phyloP scores from a whole-genome alignment of 2,329 filamentous ascomycete genomes.

The Colletotrichum noveboracense region DNA sequence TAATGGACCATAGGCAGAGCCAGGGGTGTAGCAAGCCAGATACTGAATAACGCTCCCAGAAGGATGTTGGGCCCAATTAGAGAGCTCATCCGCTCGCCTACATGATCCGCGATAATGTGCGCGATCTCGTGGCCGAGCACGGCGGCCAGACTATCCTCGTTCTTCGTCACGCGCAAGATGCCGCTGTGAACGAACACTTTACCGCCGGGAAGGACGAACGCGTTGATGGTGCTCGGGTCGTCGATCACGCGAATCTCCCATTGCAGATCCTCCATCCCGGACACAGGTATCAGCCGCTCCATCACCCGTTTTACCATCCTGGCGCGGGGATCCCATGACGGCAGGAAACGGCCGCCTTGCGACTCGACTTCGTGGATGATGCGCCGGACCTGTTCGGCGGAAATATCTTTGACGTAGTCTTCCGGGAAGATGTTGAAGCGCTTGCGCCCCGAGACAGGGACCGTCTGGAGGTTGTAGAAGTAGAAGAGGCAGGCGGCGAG shows the following conservation, averaged over 20 bases:
- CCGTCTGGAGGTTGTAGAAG: conserved; percentile 71
- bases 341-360: conserved; percentile 60
- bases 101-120: conserved; percentile 74
- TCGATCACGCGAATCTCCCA: conserved; percentile 82
- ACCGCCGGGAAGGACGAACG: conserved; percentile 79
- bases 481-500: conserved; percentile 64
- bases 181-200: conserved; percentile 83
- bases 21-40: conserved; percentile 49
- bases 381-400: conserved; percentile 58
- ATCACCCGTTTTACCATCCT: conserved; percentile 68
- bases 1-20: conserved; percentile 45
- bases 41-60: conserved; percentile 53
- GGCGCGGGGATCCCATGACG: conserved; percentile 62
- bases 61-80: conserved; percentile 58
- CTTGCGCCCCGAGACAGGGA: conserved; percentile 73
- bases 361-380: conserved; percentile 60
- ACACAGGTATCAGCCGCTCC: conserved; percentile 69
- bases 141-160: conserved; percentile 73
- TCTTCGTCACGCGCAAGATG: conserved; percentile 69
- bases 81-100: conserved; percentile 66
- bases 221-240: conserved; percentile 67
- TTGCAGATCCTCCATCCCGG: conserved; percentile 59
- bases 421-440: conserved; percentile 75
- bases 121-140: conserved; percentile 83
- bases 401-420: conserved; percentile 57